These are phyloP conservation scores for Gentiana macrophylla DNA, from an alignment of 257 asterid genomes.

Conservation along the genomic window DNA sequence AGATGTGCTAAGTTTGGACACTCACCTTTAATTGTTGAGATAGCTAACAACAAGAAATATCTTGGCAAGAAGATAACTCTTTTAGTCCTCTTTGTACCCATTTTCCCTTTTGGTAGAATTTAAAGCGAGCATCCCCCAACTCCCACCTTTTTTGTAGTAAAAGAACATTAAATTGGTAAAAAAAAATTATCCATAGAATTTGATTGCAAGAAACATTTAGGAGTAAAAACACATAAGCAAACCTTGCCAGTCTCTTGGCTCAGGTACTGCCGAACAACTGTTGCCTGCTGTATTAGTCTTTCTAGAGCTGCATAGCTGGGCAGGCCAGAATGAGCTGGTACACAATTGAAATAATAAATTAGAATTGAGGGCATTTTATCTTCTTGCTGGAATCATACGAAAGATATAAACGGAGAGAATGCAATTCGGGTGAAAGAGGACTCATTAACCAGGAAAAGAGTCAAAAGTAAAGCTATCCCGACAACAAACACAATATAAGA, in stretches of 20 bases:
- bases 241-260: conserved; percentile 79
- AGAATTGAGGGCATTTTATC: background rate
- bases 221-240: conserved; percentile 18
- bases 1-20: no score
- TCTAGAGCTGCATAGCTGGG: conserved; percentile 72
- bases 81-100: no score
- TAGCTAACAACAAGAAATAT: no score
- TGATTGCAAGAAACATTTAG: conserved; percentile 7
- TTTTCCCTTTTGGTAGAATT: no score
- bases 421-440: background rate
- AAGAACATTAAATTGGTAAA: no score
- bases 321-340: conserved; percentile 57
- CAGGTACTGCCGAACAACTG: conserved; percentile 62
- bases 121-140: no score
- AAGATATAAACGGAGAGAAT: background rate
- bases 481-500: background rate
- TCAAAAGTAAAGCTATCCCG: background rate
- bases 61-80: no score
- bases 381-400: background rate
- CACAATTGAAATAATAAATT: conserved; percentile 6
- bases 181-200: background rate
- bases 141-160: no score
- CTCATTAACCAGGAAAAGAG: background rate
- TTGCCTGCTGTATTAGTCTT: conserved; percentile 73
- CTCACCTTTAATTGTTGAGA: no score